phyloP scores from a whole-genome alignment of 139 green algal species.

The Microglena sp. region DNA sequence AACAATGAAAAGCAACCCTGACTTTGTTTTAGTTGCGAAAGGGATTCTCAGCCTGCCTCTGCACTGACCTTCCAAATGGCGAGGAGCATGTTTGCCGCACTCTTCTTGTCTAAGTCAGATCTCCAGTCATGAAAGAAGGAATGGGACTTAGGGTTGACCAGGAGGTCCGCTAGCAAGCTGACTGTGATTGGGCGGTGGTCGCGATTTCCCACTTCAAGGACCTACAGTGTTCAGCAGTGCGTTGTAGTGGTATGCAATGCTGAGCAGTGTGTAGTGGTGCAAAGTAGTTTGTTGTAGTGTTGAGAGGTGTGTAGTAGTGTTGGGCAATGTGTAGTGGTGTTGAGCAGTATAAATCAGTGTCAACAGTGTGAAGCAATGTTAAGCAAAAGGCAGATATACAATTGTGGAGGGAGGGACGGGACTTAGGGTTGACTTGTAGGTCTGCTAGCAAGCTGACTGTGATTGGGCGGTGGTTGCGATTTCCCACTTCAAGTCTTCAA shows the following conservation, averaged over 20 bases:
- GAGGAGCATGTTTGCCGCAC: constrained; percentile 34
- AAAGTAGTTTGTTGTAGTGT: no score
- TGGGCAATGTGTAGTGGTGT: no score
- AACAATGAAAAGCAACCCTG: no score
- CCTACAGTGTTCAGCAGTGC: background rate
- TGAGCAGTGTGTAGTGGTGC: no score
- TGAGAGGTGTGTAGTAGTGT: background rate
- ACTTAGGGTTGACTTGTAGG: no score
- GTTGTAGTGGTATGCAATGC: background rate
- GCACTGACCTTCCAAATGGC: constrained; percentile 25
- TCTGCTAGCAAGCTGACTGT: no score
- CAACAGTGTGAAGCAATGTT: constrained; percentile 1
- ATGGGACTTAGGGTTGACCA: constrained; percentile 29
- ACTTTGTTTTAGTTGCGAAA: no score
- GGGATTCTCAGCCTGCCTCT: no score
- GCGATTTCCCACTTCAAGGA: constrained; percentile 6
- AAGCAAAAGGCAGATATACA: no score
- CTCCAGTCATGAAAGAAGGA: constrained; percentile 45
- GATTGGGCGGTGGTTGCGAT: no score
- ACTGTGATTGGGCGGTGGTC: constrained; percentile 24
- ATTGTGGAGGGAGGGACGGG: no score
- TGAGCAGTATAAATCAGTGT: background rate
- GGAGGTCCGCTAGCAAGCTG: constrained; percentile 35
- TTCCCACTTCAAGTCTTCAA: no score
- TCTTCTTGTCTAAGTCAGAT: constrained; percentile 22